Percentiles rank a stretch among this genome's conserved stretches.
Evolutionary conservation across 2,329 filamentous ascomycete species (phyloP).

Genomic region (Penicillium verrucosum): DNA sequence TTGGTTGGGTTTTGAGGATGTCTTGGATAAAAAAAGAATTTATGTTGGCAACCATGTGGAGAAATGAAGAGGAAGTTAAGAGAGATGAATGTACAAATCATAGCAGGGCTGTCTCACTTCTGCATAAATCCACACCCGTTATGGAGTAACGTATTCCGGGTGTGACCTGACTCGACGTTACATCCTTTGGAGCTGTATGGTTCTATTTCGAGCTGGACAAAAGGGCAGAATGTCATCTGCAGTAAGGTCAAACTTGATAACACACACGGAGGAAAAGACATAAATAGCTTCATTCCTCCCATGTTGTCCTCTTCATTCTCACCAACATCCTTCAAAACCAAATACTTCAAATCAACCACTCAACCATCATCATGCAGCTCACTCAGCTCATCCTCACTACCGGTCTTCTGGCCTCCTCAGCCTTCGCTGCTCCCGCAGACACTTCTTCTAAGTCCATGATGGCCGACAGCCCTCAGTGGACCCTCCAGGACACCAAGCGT

Average conservation of each 20-base stretch:
- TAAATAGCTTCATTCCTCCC: constrained; percentile 2
- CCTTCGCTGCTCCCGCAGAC: constrained; percentile 36
- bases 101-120: constrained; percentile 1
- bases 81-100: constrained; percentile 2
- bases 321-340: background rate
- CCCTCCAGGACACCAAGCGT: constrained; percentile 42
- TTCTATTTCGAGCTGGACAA: constrained; percentile 5
- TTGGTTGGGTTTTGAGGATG: constrained; percentile 6
- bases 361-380: constrained; percentile 44
- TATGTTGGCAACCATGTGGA: background rate
- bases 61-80: background rate
- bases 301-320: background rate
- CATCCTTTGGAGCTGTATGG: background rate
- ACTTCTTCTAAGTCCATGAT: constrained; percentile 39
- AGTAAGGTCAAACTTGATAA: background rate
- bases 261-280: background rate
- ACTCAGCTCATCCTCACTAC: constrained; percentile 38
- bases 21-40: background rate
- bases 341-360: background rate
- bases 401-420: constrained; percentile 35
- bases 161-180: constrained; percentile 1
- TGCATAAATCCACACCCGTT: background rate
- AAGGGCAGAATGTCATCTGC: background rate
- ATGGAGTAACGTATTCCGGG: background rate
- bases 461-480: constrained; percentile 43